These are phyloP conservation scores for Diaporthe sp. DNA, from an alignment of 2,329 filamentous ascomycete genomes.

Conservation along the genomic window DNA sequence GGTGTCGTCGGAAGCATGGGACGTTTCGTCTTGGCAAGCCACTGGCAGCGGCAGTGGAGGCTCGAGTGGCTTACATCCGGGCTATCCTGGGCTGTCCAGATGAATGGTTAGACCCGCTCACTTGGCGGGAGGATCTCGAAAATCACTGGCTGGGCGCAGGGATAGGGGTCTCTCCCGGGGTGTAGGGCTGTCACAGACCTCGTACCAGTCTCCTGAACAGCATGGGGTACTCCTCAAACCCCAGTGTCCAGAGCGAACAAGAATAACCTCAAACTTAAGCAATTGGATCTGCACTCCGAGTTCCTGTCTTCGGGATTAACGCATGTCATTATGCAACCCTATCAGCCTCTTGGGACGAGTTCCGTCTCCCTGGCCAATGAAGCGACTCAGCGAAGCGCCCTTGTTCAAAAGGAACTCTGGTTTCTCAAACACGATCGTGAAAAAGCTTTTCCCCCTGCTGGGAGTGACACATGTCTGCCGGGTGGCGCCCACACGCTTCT, in stretches of 20 bases:
- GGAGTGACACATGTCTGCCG: not conserved
- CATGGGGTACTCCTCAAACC: slow-evolving; percentile 2
- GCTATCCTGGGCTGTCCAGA: slow-evolving; percentile 14
- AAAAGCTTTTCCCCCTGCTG: not conserved
- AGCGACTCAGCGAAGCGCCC: not conserved
- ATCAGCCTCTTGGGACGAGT: slow-evolving; percentile 8
- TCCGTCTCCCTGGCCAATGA: not conserved
- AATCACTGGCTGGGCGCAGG: slow-evolving; percentile 20
- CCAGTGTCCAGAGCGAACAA: slow-evolving; percentile 19
- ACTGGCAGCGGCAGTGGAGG: slow-evolving; percentile 27
- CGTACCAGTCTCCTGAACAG: slow-evolving; percentile 3
- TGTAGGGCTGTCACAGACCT: slow-evolving; percentile 22
- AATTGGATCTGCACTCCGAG: not conserved
- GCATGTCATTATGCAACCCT: slow-evolving; percentile 19
- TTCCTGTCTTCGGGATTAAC: not conserved
- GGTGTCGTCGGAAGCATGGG: slow-evolving; percentile 14
- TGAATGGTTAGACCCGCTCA: slow-evolving; percentile 14
- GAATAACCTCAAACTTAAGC: slow-evolving; percentile 23
- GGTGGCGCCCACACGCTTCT: not conserved
- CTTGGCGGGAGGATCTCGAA: slow-evolving; percentile 9
- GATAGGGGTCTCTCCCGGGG: not conserved
- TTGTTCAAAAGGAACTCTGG: not conserved
- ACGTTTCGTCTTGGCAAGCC: slow-evolving; percentile 33
- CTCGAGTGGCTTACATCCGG: not conserved
- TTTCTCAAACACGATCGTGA: not conserved